These are phyloP conservation scores for Candolleomyces eurysporus DNA, from an alignment of 768 basidiomycete species.

Conservation along the genomic window DNA sequence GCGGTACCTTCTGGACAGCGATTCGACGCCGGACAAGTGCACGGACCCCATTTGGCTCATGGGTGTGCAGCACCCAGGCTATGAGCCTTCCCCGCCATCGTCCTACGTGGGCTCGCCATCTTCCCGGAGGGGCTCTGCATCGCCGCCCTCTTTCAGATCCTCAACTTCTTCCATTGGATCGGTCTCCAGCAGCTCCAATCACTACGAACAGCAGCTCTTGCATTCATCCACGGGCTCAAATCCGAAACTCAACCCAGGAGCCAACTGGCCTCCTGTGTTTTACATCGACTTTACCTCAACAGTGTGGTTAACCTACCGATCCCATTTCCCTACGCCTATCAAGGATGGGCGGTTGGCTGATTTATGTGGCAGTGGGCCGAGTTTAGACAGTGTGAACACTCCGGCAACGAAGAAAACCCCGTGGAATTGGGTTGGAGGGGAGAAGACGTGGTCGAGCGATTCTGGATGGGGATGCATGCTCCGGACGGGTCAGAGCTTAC, in stretches of 20 bases:
- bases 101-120: constrained; percentile 9
- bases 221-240: constrained; percentile 19
- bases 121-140: constrained; percentile 25
- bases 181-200: not conserved
- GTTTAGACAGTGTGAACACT: constrained; percentile 15
- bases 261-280: constrained; percentile 78
- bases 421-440: constrained; percentile 65
- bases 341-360: constrained; percentile 51
- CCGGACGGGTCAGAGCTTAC: constrained; percentile 33
- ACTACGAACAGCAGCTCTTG: constrained; percentile 5
- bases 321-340: constrained; percentile 75
- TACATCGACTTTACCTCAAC: constrained; percentile 87
- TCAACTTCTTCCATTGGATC: constrained; percentile 32
- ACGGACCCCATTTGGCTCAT: constrained; percentile 86
- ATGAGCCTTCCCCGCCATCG: constrained; percentile 40
- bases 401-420: constrained; percentile 40
- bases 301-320: constrained; percentile 91
- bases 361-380: constrained; percentile 22
- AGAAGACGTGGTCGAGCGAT: constrained; percentile 62
- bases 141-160: constrained; percentile 45
- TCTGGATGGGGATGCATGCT: constrained; percentile 41
- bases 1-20: constrained; percentile 88
- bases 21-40: constrained; percentile 81
- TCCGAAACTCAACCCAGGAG: constrained; percentile 34
- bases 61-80: constrained; percentile 79